Conservation (phyloP, 805 yeast species). For the Ogataea salicorniae region DNA sequence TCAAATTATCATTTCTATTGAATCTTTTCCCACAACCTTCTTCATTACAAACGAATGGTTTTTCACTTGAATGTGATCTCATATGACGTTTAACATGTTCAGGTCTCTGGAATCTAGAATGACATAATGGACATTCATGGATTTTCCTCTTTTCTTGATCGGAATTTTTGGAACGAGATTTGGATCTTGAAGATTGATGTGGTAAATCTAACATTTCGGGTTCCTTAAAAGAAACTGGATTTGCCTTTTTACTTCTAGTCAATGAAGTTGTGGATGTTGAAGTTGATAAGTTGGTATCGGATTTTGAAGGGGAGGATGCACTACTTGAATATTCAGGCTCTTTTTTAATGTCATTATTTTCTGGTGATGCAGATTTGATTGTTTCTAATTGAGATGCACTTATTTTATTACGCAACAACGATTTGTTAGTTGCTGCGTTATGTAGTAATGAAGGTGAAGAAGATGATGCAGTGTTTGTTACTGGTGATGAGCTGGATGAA, state of each 20-base stretch:
- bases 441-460: neutral
- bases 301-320: constrained; percentile 16
- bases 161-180: constrained; percentile 27
- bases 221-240: constrained; percentile 13
- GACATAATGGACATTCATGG: constrained; percentile 62
- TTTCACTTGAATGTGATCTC: constrained; percentile 53
- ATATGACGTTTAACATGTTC: constrained; percentile 67
- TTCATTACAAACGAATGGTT: constrained; percentile 51
- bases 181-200: constrained; percentile 30
- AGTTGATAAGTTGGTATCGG: constrained; percentile 2
- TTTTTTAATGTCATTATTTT: neutral
- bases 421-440: constrained; percentile 1
- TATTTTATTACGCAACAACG: neutral
- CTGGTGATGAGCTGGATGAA: constrained; percentile 16
- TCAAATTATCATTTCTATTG: constrained; percentile 55
- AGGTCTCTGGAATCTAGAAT: constrained; percentile 58
- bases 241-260: constrained; percentile 1
- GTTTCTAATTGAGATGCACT: neutral
- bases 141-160: constrained; percentile 45
- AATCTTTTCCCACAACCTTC: constrained; percentile 49
- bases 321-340: neutral
- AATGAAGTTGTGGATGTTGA: constrained; percentile 14
- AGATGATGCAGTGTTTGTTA: neutral
- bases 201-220: constrained; percentile 30
- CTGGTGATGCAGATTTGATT: neutral